Conservation (phyloP, 805 yeast species). For the Metschnikowia amazonensis region DNA sequence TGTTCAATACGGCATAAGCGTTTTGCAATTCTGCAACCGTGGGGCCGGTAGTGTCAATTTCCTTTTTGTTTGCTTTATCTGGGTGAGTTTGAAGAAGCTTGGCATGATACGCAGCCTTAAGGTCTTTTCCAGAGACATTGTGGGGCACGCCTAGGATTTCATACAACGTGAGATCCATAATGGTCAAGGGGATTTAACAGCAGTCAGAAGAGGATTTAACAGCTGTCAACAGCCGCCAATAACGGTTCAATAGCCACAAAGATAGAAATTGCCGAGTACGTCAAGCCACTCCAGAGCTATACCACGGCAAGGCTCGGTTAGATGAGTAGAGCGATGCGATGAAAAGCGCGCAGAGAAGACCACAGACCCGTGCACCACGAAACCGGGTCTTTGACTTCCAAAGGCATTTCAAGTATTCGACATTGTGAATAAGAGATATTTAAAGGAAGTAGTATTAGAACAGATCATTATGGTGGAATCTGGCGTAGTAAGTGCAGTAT, state of each 20-base stretch:
- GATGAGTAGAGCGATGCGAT: too few relatives aligned
- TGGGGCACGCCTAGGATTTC: slow-evolving; percentile 52
- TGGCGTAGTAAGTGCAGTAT: slow-evolving; percentile 4
- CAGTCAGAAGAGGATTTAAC: too few relatives aligned
- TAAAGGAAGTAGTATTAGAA: too few relatives aligned
- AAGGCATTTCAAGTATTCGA: neutral
- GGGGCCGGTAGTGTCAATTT: neutral
- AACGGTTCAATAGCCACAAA: too few relatives aligned
- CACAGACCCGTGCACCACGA: slow-evolving; percentile 1
- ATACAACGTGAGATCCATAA: slow-evolving; percentile 37
- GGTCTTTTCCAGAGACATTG: slow-evolving; percentile 33
- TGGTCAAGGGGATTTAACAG: neutral
- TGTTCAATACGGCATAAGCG: slow-evolving; percentile 60
- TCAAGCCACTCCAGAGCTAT: too few relatives aligned
- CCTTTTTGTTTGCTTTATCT: slow-evolving; percentile 47
- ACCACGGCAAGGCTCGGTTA: too few relatives aligned
- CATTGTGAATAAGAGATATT: neutral
- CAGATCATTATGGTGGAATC: too few relatives aligned
- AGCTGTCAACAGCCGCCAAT: too few relatives aligned
- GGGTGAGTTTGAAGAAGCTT: slow-evolving; percentile 70
- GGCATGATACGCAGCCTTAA: slow-evolving; percentile 62
- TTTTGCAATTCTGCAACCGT: slow-evolving; percentile 35
- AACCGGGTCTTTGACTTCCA: too few relatives aligned
- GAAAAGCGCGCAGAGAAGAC: neutral
- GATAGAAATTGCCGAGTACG: too few relatives aligned